Percentiles rank a stretch among this genome's conserved stretches.
Evolutionary conservation across 2,329 filamentous ascomycete species (phyloP).

Genomic region (Curvularia hawaiiensis): DNA sequence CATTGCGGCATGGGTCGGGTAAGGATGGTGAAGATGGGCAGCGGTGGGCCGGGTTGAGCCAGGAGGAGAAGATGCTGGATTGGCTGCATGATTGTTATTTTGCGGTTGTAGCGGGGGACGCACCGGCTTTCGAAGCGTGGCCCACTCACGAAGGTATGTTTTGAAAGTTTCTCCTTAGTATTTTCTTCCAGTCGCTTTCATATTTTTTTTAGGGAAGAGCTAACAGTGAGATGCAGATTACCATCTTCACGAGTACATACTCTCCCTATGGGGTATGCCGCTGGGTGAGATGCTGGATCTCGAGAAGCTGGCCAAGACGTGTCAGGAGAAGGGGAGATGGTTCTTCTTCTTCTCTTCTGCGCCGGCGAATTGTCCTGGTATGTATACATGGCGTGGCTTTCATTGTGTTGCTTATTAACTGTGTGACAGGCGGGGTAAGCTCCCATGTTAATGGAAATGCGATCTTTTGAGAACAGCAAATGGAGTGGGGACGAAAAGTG

Average conservation of each 20-base stretch:
- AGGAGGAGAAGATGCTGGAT: conserved; percentile 61
- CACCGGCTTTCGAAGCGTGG: conserved; percentile 67
- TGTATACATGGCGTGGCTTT: background rate
- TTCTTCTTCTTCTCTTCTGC: conserved; percentile 67
- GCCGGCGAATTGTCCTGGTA: conserved; percentile 63
- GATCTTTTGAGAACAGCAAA: conserved; percentile 32
- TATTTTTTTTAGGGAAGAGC: background rate
- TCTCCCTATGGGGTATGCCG: conserved; percentile 50
- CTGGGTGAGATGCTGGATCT: conserved; percentile 53
- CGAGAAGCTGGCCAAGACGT: conserved; percentile 58
- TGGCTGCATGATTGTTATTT: conserved; percentile 76
- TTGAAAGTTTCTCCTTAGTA: background rate
- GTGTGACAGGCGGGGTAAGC: conserved; percentile 46
- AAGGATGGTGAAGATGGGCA: conserved; percentile 47
- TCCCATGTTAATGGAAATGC: conserved; percentile 53
- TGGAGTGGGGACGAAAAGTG: background rate
- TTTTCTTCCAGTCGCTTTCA: no score
- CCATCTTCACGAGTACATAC: conserved; percentile 45
- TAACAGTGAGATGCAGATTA: conserved; percentile 23
- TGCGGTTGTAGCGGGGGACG: conserved; percentile 67
- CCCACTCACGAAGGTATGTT: conserved; percentile 54
- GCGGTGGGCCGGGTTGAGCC: conserved; percentile 57
- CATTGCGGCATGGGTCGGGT: conserved; percentile 52
- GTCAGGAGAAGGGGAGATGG: conserved; percentile 62
- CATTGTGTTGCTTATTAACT: conserved; percentile 3